Base-by-base conservation (phyloP, 1,284 basidiomycete species). In the Violaceomyces palustris region DNA sequence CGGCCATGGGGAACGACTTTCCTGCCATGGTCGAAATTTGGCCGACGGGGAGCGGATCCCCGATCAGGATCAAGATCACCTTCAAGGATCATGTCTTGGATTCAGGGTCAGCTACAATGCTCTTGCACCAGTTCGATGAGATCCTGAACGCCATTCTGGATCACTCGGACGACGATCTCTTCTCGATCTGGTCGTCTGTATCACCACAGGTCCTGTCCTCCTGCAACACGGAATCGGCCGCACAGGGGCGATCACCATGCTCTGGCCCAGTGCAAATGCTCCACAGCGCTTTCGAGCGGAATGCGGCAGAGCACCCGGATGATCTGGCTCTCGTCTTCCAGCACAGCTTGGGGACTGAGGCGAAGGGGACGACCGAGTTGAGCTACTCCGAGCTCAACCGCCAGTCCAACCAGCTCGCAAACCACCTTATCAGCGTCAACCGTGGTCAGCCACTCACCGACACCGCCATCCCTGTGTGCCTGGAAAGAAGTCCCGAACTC, bases 1-100 rank as follows among this genome's bases (percentile, higher is more conserved):
- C 49, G 17, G 31, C 39, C n/a, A 51, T 51, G 49, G 26, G 32
- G 19, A 51, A 51, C 28, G 49, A 51, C 19, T 51, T 51, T 14
- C 35, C 44, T 23, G 26, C 36, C 35, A 51, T 51, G 49, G 27
- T 51, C 12, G 44, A 51, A 26, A 27, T 39, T 7, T 51, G 49
- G 49, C 49, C 39, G 23, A 19, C 4, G 34, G 26, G 32, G 38
- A 25, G 14, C 36, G 31, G 29, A 34, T 18, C 14, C 22, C 19
- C 32, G 32, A 14, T 39, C 11, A 10, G 37, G 8, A 23, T 39
- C 11, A 23, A 27, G 10, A 27, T 42, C 36, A 50, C 48, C 12
- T 50, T 45, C 33, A 36, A 45, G 6, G 12, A 14, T 15, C 19
- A 33, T 17, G 34, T 41, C 14, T 30, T 50, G 21, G 37, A 45